Evolutionary conservation across 371 early-diverging fungal species (phyloP).

Genomic region (Syncephalis plumigaleata): DNA sequence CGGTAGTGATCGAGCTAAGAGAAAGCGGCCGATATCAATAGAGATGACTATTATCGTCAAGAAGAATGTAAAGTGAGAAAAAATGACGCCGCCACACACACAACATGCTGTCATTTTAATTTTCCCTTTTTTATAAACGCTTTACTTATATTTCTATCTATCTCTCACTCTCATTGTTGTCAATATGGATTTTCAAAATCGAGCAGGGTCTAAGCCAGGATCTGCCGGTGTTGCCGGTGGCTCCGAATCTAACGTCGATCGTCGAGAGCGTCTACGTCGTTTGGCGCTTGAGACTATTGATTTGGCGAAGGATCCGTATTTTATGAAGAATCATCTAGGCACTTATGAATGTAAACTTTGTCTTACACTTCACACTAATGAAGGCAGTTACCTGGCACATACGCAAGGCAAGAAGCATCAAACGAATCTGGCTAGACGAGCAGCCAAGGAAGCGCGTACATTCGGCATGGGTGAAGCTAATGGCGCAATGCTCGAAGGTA

Average conservation of each 20-base stretch:
- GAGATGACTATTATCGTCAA: too few relatives aligned
- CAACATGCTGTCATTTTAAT: too few relatives aligned
- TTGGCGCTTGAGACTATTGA: slow-evolving; percentile 95
- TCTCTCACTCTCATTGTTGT: too few relatives aligned
- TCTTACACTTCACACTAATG: slow-evolving; percentile 87
- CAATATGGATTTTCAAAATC: slow-evolving; percentile 53
- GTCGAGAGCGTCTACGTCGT: slow-evolving; percentile 88
- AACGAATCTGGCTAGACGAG: slow-evolving; percentile 83
- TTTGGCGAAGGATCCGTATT: slow-evolving; percentile 92
- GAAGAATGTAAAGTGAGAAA: too few relatives aligned
- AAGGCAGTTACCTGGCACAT: slow-evolving; percentile 92
- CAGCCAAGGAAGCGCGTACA: slow-evolving; percentile 79
- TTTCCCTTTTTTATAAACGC: too few relatives aligned
- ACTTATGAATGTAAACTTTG: slow-evolving; percentile 96
- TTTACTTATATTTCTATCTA: too few relatives aligned
- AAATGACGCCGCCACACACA: too few relatives aligned
- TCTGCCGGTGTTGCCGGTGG: slow-evolving; percentile 74
- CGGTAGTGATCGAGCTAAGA: too few relatives aligned
- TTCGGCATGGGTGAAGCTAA: slow-evolving; percentile 10
- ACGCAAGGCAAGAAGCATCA: slow-evolving; percentile 99
- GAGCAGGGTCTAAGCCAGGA: slow-evolving; percentile 73
- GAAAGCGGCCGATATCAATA: too few relatives aligned
- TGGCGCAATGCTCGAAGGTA: too few relatives aligned
- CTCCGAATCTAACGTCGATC: slow-evolving; percentile 79
- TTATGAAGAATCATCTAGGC: slow-evolving; percentile 95